Percentiles rank a stretch among this genome's conserved stretches.
These are phyloP conservation scores for Phyllosticta paracitricarpa DNA, from an alignment of 2,329 filamentous ascomycete species.

Conservation along the genomic window DNA sequence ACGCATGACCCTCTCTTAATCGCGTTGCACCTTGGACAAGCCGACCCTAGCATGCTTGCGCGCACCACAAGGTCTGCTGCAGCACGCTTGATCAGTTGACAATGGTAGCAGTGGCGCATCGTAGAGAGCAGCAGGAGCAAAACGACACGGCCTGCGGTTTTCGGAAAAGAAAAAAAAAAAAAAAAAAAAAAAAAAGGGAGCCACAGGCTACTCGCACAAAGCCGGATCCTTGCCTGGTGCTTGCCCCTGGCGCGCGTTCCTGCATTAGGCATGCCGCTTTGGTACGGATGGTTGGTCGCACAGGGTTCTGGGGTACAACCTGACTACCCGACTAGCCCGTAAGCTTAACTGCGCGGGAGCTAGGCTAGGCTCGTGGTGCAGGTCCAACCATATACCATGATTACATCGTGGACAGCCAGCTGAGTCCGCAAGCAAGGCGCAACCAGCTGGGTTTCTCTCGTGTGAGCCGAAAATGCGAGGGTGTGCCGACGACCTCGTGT, in stretches of 20 bases:
- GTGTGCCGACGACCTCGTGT: background rate
- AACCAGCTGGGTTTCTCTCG: background rate
- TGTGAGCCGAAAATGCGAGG: background rate
- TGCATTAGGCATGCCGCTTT: background rate
- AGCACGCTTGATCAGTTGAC: background rate
- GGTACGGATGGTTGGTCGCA: background rate
- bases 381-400: background rate
- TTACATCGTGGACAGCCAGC: background rate
- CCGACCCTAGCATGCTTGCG: background rate
- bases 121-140: background rate
- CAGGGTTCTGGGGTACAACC: background rate
- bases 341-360: background rate
- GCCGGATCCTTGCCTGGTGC: background rate
- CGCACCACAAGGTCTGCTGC: background rate
- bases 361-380: background rate
- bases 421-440: background rate
- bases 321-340: background rate
- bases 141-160: background rate
- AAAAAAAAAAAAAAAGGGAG: background rate
- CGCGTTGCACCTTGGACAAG: background rate
- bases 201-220: background rate
- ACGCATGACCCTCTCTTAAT: background rate
- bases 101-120: background rate
- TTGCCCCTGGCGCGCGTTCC: background rate
- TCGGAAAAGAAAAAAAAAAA: background rate